Percentiles rank a stretch among this genome's conserved stretches.
Evolutionary conservation across 116 monocot genomes (phyloP).

Genomic region (Dioscorea cayenensis): DNA sequence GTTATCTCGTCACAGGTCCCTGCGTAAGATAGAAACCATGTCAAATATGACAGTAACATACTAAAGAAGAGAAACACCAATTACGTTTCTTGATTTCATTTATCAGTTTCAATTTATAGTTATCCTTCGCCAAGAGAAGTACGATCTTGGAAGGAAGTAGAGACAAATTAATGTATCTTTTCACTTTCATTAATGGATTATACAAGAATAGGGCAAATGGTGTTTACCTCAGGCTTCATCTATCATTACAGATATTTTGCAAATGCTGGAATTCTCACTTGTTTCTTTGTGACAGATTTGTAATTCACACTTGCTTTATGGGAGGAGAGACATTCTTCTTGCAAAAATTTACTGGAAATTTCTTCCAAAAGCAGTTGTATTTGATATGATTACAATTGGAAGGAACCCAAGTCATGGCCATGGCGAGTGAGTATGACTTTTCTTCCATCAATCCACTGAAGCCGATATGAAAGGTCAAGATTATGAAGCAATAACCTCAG

Average conservation of each 20-base stretch:
- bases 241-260: too few relatives aligned
- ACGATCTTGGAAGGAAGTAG: too few relatives aligned
- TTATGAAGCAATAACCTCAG: slow-evolving; percentile 58
- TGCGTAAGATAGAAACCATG: neutral
- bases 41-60: neutral
- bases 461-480: slow-evolving; percentile 80
- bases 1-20: neutral
- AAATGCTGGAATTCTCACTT: too few relatives aligned
- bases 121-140: neutral
- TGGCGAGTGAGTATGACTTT: slow-evolving; percentile 54
- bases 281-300: too few relatives aligned
- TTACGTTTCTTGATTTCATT: neutral
- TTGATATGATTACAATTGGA: slow-evolving; percentile 53
- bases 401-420: slow-evolving; percentile 69
- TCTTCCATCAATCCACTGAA: slow-evolving; percentile 62
- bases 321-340: neutral
- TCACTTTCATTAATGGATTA: too few relatives aligned
- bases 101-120: neutral
- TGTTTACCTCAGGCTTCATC: too few relatives aligned
- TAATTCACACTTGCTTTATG: neutral
- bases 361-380: neutral
- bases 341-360: neutral
- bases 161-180: too few relatives aligned
- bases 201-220: too few relatives aligned
- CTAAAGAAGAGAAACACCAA: neutral